phyloP scores from a whole-genome alignment of 352 stramenopile genomes.

The Globisporangium camurandrum region DNA sequence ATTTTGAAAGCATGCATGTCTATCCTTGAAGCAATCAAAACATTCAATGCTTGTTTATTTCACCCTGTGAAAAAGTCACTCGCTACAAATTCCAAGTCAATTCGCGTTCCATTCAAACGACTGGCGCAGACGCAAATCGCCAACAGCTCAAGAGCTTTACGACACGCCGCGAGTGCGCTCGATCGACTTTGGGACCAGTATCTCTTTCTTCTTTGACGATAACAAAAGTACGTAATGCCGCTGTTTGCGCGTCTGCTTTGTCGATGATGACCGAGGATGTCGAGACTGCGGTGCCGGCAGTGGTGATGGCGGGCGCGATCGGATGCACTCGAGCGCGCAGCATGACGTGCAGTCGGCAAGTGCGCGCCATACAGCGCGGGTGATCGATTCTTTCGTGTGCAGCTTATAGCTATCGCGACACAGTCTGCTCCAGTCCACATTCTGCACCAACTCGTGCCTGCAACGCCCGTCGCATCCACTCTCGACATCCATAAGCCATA shows the following conservation, averaged over 20 bases:
- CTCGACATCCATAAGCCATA: no score
- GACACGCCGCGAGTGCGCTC: no score
- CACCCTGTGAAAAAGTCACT: background rate
- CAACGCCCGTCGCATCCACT: no score
- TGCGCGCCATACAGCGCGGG: no score
- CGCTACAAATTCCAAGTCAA: background rate
- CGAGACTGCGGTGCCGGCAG: no score
- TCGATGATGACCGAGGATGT: background rate
- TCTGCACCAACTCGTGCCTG: no score
- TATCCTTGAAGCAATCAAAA: no score
- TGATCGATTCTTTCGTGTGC: no score
- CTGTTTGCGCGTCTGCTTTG: background rate
- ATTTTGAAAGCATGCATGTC: background rate
- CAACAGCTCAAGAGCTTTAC: no score
- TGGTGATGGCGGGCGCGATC: background rate
- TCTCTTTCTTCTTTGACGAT: conserved; percentile 77
- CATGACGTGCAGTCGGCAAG: background rate
- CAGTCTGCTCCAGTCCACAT: no score
- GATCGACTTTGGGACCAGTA: conserved; percentile 25
- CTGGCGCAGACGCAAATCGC: conserved; percentile 1
- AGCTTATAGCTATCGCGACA: no score
- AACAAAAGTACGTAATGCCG: conserved; percentile 64
- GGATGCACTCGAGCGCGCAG: background rate
- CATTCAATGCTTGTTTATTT: no score
- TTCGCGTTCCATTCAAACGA: background rate